Evolutionary conservation across 2,329 filamentous ascomycete species (phyloP), one percentile per base, ranked within the genome.

Genomic region (Alternaria ventricosa): DNA sequence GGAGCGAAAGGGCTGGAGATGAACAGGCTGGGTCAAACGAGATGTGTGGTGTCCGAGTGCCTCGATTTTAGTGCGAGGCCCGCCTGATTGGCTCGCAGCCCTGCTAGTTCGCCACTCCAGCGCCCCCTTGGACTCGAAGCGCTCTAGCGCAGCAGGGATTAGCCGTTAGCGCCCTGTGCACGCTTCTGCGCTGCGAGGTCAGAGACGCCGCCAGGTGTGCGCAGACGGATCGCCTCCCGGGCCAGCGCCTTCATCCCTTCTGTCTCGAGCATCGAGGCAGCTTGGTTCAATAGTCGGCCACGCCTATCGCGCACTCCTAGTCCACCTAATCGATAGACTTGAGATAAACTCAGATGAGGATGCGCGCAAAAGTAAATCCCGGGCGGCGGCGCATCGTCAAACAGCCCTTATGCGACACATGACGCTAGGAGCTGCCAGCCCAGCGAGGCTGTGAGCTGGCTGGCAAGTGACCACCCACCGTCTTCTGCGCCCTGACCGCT

Each of bases 381-480:
- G 20, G 36, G 20, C 53, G 23, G 64, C 69, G 71, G 68, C 67
- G 66, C 69, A 70, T 65, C 63, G 63, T 68, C 68, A 74, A 74
- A 74, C 71, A 62, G 63, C 62, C 61, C 69, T 69, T 68, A 67
- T 72, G 66, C 71, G 68, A 65, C 60, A 59, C 63, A 60, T 57
- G 50, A 70, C 71, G 71, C 72, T 72, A 73, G 60, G 33, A 63
- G 43, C 46, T 67, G 67, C 59, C 69, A 63, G 69, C 66, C 70
- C 69, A 74, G 56, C 65, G 67, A 68, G 68, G 69, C 66, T 61
- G 62, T 65, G 65, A 67, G 61, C 63, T 67, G 66, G 69, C 62
- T 54, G 55, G 63, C 63, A 64, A 64, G 63, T 74, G 68, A 72
- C 67, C 70, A 68, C 68, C 53, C 61, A 57, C 58, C 47, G 28